These are phyloP conservation scores for Zoysia japonica DNA, from an alignment of 176 grass and related monocot species.

Conservation along the genomic window DNA sequence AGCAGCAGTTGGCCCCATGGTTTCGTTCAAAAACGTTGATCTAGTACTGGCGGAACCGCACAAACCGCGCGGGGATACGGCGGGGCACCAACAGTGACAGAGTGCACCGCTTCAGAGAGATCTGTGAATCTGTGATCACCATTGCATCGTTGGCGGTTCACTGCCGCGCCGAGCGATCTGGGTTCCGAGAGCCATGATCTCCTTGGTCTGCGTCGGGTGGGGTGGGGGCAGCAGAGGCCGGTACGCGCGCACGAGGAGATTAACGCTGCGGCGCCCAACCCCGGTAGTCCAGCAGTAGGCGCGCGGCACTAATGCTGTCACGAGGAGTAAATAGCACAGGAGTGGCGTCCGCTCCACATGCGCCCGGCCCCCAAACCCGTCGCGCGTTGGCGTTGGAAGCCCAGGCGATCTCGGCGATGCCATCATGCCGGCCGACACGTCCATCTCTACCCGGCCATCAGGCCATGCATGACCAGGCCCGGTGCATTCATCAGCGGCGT, in stretches of 20 bases:
- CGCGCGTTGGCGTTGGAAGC: background rate
- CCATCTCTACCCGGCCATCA: background rate
- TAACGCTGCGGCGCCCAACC: conserved; percentile 16
- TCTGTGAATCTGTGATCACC: no score
- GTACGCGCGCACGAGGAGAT: background rate
- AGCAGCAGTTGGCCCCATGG: no score
- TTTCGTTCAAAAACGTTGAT: no score
- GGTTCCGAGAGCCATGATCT: no score
- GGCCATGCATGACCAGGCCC: background rate
- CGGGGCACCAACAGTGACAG: no score
- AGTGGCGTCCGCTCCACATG: background rate
- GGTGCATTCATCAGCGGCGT: conserved; percentile 43
- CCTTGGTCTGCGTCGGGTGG: no score
- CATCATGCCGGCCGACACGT: background rate
- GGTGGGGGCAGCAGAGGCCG: background rate
- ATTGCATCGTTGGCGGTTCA: background rate
- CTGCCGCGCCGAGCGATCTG: background rate
- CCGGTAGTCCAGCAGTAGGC: background rate
- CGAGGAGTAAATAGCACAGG: conserved; percentile 41
- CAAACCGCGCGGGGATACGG: no score
- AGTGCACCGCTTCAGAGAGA: no score
- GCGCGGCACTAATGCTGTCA: conserved; percentile 43
- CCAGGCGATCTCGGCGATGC: background rate
- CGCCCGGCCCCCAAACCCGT: background rate
- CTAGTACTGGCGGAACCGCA: no score